A percentile compares a stretch with the other conserved stretches of the same genome.
Evolutionary conservation across 139 green algal genomes (phyloP).

Genomic region (Zygnema cylindricum): DNA sequence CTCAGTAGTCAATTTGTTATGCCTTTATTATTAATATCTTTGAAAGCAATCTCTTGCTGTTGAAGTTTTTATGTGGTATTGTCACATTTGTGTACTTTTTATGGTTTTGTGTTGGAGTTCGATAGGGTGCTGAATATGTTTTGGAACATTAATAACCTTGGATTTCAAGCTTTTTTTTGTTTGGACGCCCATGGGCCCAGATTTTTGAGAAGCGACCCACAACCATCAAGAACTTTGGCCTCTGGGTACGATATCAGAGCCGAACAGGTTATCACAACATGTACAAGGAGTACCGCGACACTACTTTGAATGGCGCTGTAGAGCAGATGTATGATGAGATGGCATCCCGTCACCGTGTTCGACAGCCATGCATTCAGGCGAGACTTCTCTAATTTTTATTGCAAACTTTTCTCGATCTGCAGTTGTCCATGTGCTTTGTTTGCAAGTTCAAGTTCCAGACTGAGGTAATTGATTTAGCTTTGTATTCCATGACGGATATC

Average conservation of each 20-base stretch:
- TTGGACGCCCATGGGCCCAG: conserved; percentile 65
- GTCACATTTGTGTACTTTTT: no score
- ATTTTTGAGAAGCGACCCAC: conserved; percentile 97
- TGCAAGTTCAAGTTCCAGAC: background rate
- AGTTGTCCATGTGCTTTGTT: no score
- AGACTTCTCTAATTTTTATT: no score
- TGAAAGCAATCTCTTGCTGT: no score
- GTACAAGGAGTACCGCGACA: conserved; percentile 99
- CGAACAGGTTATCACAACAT: conserved; percentile 95
- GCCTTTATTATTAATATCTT: no score
- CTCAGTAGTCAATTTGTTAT: no score
- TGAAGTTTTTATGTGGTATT: no score
- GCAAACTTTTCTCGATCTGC: no score
- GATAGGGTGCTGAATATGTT: no score
- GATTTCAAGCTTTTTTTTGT: no score
- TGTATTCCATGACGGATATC: background rate
- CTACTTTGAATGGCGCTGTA: conserved; percentile 96
- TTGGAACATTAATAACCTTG: no score
- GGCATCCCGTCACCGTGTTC: conserved; percentile 92
- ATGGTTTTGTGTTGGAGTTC: no score
- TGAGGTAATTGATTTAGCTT: background rate
- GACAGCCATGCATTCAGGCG: conserved; percentile 72
- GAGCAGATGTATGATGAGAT: conserved; percentile 98
- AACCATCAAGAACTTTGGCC: conserved; percentile 97
- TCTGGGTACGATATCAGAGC: conserved; percentile 98